Percentiles rank a stretch among this genome's conserved stretches.
Evolutionary conservation across 2,329 filamentous ascomycete genomes (phyloP).

Genomic region (Aspergillus melleus): DNA sequence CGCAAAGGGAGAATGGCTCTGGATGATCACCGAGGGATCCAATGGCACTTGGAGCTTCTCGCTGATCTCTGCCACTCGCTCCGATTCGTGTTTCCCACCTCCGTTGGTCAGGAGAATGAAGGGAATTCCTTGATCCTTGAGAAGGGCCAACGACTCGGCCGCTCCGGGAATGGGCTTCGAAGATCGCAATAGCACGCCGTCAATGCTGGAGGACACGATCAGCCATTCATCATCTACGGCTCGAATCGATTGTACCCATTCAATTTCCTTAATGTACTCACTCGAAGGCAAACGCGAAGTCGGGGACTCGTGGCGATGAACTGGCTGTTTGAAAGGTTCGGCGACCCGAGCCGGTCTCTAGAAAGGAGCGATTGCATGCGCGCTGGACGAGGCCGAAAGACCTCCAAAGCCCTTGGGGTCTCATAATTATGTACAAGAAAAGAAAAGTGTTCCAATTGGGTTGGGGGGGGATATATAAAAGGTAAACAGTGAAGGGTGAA

Average conservation of each 20-base stretch:
- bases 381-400: conserved; percentile 30
- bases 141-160: conserved; percentile 67
- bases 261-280: conserved; percentile 24
- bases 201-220: conserved; percentile 60
- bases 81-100: conserved; percentile 78
- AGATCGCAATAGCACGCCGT: conserved; percentile 89
- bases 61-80: conserved; percentile 70
- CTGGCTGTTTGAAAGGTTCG: conserved; percentile 32
- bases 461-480: neutral
- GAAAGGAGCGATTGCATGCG: conserved; percentile 19
- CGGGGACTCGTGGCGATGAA: conserved; percentile 31
- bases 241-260: neutral
- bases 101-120: conserved; percentile 97
- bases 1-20: conserved; percentile 88
- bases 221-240: neutral
- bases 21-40: conserved; percentile 71
- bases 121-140: conserved; percentile 74
- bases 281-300: conserved; percentile 50
- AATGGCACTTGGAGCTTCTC: conserved; percentile 64
- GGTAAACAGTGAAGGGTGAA: neutral
- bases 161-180: conserved; percentile 78
- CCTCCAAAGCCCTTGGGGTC: conserved; percentile 24
- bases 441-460: neutral
- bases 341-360: conserved; percentile 15
- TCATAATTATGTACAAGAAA: conserved; percentile 20